Conservation (phyloP, 2,329 filamentous ascomycete genomes). For the Cladosporium velox region DNA sequence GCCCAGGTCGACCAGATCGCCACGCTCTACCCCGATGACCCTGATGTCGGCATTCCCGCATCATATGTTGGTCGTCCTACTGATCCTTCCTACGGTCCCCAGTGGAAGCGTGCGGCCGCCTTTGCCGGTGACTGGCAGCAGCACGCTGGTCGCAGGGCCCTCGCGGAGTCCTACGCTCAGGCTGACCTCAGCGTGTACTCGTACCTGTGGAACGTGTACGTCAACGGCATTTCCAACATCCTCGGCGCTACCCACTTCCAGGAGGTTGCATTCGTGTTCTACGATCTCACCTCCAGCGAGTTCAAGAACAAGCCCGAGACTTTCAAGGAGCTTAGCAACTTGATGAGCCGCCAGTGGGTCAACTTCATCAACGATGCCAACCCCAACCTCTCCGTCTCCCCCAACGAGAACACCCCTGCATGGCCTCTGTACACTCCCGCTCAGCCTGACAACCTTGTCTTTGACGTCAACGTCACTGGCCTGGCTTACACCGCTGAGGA, state of each 20-base stretch:
- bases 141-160: constrained; percentile 12
- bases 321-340: constrained; percentile 7
- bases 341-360: constrained; percentile 19
- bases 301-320: constrained; percentile 17
- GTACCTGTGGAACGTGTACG: constrained; percentile 19
- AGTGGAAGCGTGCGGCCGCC: constrained; percentile 17
- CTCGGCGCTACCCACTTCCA: constrained; percentile 43
- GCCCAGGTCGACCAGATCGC: constrained; percentile 4
- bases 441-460: constrained; percentile 14
- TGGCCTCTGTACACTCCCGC: constrained; percentile 5
- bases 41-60: constrained; percentile 7
- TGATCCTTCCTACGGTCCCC: constrained; percentile 1
- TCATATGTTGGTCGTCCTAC: constrained; percentile 6
- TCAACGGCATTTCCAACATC: constrained; percentile 11
- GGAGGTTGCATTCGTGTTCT: constrained; percentile 57
- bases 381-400: background rate
- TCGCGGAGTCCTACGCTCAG: constrained; percentile 12
- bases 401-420: background rate
- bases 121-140: constrained; percentile 19
- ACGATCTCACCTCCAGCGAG: constrained; percentile 9
- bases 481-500: constrained; percentile 7
- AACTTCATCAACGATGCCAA: constrained; percentile 14
- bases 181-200: constrained; percentile 14
- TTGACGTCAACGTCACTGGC: constrained; percentile 16
- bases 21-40: constrained; percentile 15